Evolutionary conservation across 345 rosid genomes (phyloP).

Genomic region (Camelina neglecta): DNA sequence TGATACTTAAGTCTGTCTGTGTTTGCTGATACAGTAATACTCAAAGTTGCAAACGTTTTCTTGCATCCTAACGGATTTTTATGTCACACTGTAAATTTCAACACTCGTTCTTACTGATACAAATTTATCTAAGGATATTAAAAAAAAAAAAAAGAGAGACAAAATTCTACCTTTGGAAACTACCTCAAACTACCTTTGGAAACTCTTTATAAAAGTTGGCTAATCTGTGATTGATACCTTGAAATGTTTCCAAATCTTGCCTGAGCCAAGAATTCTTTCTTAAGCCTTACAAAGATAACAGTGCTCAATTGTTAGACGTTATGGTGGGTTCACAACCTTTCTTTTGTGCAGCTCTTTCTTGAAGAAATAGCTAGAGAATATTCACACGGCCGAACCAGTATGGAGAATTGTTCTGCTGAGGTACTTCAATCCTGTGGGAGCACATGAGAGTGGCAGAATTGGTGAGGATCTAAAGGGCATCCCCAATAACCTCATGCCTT

Average conservation of each 20-base stretch:
- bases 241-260: not conserved
- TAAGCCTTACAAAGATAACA: conserved; percentile 19
- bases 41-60: no score
- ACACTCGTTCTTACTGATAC: no score
- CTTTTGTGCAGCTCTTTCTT: conserved; percentile 72
- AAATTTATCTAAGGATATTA: no score
- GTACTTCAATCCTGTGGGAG: conserved; percentile 95
- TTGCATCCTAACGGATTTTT: no score
- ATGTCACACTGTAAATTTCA: no score
- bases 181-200: not conserved
- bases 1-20: no score
- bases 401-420: conserved; percentile 84
- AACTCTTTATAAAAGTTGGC: conserved; percentile 15
- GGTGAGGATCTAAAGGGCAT: conserved; percentile 97
- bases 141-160: no score
- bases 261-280: conserved; percentile 19
- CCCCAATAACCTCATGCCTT: conserved; percentile 95
- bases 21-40: no score
- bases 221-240: not conserved
- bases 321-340: no score
- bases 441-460: conserved; percentile 87
- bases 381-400: conserved; percentile 87
- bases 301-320: not conserved
- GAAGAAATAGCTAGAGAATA: conserved; percentile 92
- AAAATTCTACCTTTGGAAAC: no score